These are phyloP conservation scores for Sordaria brevicollis DNA, from an alignment of 495 filamentous ascomycete species.

Conservation along the genomic window DNA sequence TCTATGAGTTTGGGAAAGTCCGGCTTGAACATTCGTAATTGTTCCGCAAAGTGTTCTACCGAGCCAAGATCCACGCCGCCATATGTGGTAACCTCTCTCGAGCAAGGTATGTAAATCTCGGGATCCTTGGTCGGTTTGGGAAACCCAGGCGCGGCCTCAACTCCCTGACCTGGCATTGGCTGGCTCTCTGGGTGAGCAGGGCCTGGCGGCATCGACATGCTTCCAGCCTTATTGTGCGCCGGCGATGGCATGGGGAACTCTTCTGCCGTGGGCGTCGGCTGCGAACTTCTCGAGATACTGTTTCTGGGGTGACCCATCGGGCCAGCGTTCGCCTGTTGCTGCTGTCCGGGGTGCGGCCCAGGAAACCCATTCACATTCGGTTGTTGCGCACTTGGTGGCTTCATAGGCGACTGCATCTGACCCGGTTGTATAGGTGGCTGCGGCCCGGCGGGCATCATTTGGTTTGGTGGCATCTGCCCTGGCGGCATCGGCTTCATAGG, in stretches of 20 bases:
- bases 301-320: constrained; percentile 25
- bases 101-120: constrained; percentile 51
- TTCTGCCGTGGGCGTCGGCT: constrained; percentile 24
- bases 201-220: constrained; percentile 23
- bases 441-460: constrained; percentile 38
- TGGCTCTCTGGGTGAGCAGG: constrained; percentile 23
- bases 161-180: constrained; percentile 10
- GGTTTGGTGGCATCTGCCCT: constrained; percentile 33
- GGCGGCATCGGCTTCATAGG: constrained; percentile 26
- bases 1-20: constrained; percentile 66
- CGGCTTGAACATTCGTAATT: constrained; percentile 54
- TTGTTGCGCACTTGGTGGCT: constrained; percentile 38
- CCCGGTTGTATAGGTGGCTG: constrained; percentile 35
- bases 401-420: constrained; percentile 39
- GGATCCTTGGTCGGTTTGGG: constrained; percentile 24
- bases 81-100: constrained; percentile 46
- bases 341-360: constrained; percentile 33
- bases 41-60: constrained; percentile 49
- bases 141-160: constrained; percentile 16
- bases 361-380: constrained; percentile 39
- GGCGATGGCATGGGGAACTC: constrained; percentile 35
- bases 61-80: constrained; percentile 57
- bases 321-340: constrained; percentile 24
- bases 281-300: constrained; percentile 32
- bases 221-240: constrained; percentile 27